Conservation (phyloP, 1,284 basidiomycete species). For the Cutaneotrichosporon dermatis region DNA sequence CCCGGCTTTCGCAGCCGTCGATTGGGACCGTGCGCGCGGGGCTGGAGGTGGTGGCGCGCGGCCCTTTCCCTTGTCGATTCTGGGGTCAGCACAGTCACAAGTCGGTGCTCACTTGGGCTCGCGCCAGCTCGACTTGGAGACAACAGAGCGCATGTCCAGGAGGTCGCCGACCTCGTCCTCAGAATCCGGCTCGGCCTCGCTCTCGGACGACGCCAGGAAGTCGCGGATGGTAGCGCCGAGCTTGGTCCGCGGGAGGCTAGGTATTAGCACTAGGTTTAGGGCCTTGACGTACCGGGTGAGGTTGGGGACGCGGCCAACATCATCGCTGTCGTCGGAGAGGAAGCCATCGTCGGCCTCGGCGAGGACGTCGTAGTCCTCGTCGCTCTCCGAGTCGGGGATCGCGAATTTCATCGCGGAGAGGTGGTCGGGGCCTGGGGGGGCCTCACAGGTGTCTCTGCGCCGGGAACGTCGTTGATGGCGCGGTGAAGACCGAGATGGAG, state of each 20-base stretch:
- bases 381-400: slow-evolving; percentile 25
- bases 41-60: slow-evolving; percentile 1
- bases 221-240: slow-evolving; percentile 26
- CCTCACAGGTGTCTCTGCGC: too few relatives aligned
- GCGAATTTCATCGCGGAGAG: slow-evolving; percentile 32
- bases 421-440: too few relatives aligned
- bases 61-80: background rate
- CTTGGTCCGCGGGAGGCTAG: slow-evolving; percentile 5
- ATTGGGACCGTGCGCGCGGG: background rate
- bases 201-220: slow-evolving; percentile 22
- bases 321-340: slow-evolving; percentile 9
- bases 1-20: background rate
- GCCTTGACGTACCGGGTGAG: background rate
- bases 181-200: slow-evolving; percentile 23
- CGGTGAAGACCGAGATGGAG: too few relatives aligned
- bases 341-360: slow-evolving; percentile 16
- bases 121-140: slow-evolving; percentile 10
- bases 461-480: too few relatives aligned
- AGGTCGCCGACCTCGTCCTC: slow-evolving; percentile 34
- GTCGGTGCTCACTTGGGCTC: slow-evolving; percentile 15
- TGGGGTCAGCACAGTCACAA: too few relatives aligned
- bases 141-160: background rate
- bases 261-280: background rate
- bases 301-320: slow-evolving; percentile 11
- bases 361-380: slow-evolving; percentile 19